Percentiles rank a stretch among this genome's conserved stretches.
Conservation (phyloP, 257 asterid species). For the Capsicum pubescens region DNA sequence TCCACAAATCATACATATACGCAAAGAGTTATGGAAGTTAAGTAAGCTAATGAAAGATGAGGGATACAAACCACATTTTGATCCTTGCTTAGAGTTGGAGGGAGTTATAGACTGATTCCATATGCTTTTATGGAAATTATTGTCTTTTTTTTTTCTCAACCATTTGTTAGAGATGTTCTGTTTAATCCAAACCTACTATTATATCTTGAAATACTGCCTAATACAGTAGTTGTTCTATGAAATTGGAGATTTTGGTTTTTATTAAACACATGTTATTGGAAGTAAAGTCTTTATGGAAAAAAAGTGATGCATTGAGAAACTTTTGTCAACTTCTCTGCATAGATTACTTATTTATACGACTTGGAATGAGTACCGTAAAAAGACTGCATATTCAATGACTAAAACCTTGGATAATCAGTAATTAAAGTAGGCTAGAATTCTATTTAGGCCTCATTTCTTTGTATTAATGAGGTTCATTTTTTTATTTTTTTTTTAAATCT, state of each 20-base stretch:
- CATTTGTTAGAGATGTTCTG: background rate
- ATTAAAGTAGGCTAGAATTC: too few species aligned
- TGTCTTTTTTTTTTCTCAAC: background rate
- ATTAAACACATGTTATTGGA: background rate
- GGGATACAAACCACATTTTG: conserved; percentile 40
- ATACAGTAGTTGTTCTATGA: background rate
- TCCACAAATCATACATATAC: conserved; percentile 60
- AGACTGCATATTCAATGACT: too few species aligned
- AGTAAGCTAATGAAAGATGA: conserved; percentile 61
- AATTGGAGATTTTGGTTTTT: background rate
- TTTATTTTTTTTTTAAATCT: too few species aligned
- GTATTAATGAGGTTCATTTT: too few species aligned
- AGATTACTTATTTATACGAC: background rate
- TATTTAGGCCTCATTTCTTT: too few species aligned
- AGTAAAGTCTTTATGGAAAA: background rate
- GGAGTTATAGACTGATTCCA: conserved; percentile 25
- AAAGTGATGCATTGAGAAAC: too few species aligned
- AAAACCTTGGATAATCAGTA: too few species aligned
- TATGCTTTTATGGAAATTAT: background rate
- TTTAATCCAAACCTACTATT: background rate
- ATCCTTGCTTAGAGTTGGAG: conserved; percentile 37
- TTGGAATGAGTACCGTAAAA: background rate
- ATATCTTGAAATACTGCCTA: background rate
- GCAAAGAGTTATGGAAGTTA: conserved; percentile 52
- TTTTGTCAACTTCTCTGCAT: too few species aligned